Evolutionary conservation across 2,329 filamentous ascomycete genomes (phyloP).

Genomic region (Epichloe coenophiala): DNA sequence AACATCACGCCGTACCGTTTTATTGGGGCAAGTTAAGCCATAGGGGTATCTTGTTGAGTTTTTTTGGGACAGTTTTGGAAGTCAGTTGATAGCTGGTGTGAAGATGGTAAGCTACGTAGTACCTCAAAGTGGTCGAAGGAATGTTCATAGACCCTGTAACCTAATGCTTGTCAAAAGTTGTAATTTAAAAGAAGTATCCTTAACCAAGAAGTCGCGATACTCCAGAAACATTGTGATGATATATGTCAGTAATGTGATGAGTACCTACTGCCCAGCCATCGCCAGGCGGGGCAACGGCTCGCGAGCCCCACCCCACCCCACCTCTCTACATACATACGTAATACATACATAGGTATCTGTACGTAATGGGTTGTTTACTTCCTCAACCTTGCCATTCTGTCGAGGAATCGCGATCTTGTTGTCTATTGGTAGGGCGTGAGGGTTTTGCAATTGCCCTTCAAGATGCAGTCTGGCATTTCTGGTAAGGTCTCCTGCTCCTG

Average conservation of each 20-base stretch:
- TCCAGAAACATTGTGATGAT: too few species aligned
- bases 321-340: background rate
- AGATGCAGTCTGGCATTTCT: constrained; percentile 69
- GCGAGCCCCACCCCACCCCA: background rate
- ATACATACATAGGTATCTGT: too few species aligned
- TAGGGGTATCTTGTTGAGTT: constrained; percentile 4
- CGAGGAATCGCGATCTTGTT: background rate
- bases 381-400: too few species aligned
- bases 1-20: background rate
- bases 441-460: background rate
- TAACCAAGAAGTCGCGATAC: background rate
- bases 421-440: background rate
- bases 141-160: constrained; percentile 1
- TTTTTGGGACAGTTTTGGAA: constrained; percentile 11
- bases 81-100: constrained; percentile 9
- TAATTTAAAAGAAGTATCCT: background rate
- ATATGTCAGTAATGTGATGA: background rate
- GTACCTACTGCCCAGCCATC: background rate
- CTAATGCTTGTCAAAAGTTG: constrained; percentile 4
- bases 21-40: background rate
- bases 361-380: background rate
- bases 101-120: constrained; percentile 7
- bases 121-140: constrained; percentile 1
- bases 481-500: constrained; percentile 30
- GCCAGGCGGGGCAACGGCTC: constrained; percentile 1